Conservation (phyloP, 805 yeast species). For the Cyberlindnera nakhonratchasimensis region DNA sequence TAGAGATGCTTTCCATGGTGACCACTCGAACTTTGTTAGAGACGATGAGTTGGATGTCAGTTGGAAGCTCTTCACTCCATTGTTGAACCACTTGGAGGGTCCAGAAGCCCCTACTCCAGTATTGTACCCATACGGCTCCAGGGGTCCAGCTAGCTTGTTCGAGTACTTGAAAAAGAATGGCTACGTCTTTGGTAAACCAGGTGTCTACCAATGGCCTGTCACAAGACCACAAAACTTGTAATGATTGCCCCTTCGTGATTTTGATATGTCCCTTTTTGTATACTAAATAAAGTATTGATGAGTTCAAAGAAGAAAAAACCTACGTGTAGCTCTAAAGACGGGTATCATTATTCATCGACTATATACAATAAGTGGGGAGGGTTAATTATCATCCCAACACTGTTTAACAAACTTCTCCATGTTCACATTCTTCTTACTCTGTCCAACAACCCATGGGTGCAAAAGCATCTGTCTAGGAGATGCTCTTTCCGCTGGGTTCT, state of each 20-base stretch:
- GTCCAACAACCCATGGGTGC: constrained; percentile 92
- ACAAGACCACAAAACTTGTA: constrained; percentile 42
- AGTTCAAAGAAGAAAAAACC: not conserved
- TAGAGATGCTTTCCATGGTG: constrained; percentile 85
- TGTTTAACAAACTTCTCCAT: constrained; percentile 83
- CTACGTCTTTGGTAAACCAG: constrained; percentile 60
- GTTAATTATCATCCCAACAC: constrained; percentile 26
- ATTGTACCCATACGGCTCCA: constrained; percentile 81
- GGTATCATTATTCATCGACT: not conserved
- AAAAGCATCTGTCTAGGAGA: constrained; percentile 88
- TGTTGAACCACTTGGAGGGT: constrained; percentile 75
- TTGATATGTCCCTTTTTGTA: not conserved
- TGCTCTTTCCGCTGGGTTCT: constrained; percentile 77
- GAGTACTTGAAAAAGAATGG: constrained; percentile 67
- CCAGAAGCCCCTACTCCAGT: constrained; percentile 63
- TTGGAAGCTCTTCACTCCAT: constrained; percentile 92
- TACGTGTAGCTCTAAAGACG: no score
- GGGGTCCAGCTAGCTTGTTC: constrained; percentile 73
- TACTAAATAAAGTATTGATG: not conserved
- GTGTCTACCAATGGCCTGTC: constrained; percentile 88
- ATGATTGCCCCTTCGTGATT: not conserved
- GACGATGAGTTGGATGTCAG: constrained; percentile 94
- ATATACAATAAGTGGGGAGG: not conserved
- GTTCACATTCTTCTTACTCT: constrained; percentile 63
- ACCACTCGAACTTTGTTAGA: constrained; percentile 96